A percentile compares a stretch with the other conserved stretches of the same genome.
Evolutionary conservation across 1,284 basidiomycete species (phyloP).

Genomic region (Anthracocystis setariae): DNA sequence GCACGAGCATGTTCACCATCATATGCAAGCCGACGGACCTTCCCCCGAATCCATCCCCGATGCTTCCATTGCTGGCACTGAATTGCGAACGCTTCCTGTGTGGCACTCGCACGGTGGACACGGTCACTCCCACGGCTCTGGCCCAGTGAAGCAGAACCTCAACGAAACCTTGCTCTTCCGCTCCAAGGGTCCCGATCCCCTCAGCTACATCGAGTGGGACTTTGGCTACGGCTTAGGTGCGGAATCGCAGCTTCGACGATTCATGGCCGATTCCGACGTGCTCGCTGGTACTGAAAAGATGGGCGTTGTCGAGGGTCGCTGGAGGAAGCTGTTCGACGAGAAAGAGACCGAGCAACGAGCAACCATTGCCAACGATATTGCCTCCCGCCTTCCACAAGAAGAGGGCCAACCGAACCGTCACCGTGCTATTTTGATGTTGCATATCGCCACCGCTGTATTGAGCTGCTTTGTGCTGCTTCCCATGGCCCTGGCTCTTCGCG

Average conservation of each 20-base stretch:
- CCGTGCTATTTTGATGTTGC: constrained; percentile 30
- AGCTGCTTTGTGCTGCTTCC: constrained; percentile 62
- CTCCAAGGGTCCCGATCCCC: constrained; percentile 61
- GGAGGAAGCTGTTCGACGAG: constrained; percentile 61
- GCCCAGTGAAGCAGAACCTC: constrained; percentile 32
- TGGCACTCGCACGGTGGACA: constrained; percentile 33
- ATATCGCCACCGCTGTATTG: constrained; percentile 50
- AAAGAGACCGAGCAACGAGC: constrained; percentile 23
- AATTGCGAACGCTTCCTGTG: constrained; percentile 22
- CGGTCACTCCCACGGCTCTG: constrained; percentile 46
- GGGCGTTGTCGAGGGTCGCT: constrained; percentile 53
- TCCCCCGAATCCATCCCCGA: constrained; percentile 21
- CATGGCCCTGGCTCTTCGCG: constrained; percentile 53
- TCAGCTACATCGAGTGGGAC: constrained; percentile 67
- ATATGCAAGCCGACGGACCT: constrained; percentile 10
- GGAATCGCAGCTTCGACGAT: constrained; percentile 45
- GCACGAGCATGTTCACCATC: background rate
- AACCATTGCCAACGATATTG: constrained; percentile 48
- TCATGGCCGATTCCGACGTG: constrained; percentile 37
- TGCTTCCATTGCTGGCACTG: constrained; percentile 11
- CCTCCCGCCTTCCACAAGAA: constrained; percentile 14
- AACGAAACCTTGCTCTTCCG: constrained; percentile 60
- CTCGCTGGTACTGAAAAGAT: constrained; percentile 47
- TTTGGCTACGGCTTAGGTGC: constrained; percentile 52
- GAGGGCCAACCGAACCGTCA: constrained; percentile 43